These are phyloP conservation scores for Ceratocystis lukuohia DNA, from an alignment of 2,329 filamentous ascomycete genomes.

Conservation along the genomic window DNA sequence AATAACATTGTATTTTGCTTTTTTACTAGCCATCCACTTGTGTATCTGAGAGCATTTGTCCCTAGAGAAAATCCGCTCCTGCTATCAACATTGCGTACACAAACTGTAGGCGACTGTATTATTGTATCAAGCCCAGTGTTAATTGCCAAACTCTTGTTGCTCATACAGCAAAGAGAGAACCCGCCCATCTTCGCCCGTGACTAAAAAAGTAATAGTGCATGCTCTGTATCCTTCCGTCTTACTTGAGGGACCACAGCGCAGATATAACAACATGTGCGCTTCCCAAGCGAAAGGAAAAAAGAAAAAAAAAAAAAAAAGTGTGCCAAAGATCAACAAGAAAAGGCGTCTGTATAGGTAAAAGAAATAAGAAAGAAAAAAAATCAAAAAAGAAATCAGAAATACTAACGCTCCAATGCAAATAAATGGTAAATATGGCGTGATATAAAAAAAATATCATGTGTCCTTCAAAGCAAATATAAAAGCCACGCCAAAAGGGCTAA, in stretches of 20 bases:
- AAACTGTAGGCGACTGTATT: neutral
- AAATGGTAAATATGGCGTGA: neutral
- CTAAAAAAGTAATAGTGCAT: neutral
- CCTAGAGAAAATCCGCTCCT: no score
- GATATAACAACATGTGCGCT: neutral
- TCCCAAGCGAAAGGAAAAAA: neutral
- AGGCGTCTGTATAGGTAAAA: neutral
- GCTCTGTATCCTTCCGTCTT: neutral
- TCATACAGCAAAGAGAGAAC: neutral
- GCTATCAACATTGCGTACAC: neutral
- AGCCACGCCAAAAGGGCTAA: neutral
- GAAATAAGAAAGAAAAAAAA: neutral
- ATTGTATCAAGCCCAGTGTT: neutral
- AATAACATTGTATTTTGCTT: neutral
- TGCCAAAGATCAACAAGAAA: neutral
- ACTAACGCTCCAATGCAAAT: slow-evolving; percentile 2
- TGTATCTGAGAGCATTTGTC: no score
- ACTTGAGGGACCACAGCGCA: neutral
- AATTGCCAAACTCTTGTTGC: neutral
- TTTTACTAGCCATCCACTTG: neutral
- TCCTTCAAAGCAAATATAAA: neutral
- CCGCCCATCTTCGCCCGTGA: neutral
- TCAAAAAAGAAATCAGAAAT: neutral
- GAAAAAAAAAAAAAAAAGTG: neutral
- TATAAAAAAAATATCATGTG: neutral